Evolutionary conservation across 169 alveolate genomes (phyloP).

Genomic region (Perkinsus olseni): DNA sequence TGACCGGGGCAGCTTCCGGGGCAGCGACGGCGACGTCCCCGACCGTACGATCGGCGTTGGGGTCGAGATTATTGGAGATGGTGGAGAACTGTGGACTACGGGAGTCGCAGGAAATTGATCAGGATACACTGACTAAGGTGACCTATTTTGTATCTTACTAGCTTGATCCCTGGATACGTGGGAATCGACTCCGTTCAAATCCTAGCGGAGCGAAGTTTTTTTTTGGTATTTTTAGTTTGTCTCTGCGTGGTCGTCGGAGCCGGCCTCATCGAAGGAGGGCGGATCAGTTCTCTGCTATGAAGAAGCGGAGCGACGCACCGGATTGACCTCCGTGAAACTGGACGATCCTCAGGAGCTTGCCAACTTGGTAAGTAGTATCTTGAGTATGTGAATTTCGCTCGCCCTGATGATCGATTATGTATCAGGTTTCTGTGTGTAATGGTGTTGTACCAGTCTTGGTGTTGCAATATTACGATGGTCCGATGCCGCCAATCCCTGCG

Average conservation of each 20-base stretch:
- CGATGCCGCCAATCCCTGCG: neutral
- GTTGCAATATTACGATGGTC: neutral
- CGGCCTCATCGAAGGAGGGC: neutral
- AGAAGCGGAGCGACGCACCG: neutral
- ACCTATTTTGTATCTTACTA: neutral
- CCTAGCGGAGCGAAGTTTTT: no score
- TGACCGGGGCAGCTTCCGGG: neutral
- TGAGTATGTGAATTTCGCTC: neutral
- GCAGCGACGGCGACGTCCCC: neutral
- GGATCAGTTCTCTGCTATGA: neutral
- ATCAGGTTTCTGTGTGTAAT: neutral
- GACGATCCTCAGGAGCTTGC: neutral
- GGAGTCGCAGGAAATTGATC: neutral
- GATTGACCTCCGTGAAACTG: neutral
- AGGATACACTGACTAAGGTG: neutral
- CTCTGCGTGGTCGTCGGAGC: neutral
- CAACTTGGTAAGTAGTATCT: neutral
- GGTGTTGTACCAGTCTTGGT: neutral
- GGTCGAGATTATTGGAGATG: neutral
- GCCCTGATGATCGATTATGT: neutral
- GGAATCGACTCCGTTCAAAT: no score
- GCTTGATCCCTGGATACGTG: neutral
- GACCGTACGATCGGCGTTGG: neutral
- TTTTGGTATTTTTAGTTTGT: neutral
- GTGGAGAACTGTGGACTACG: neutral